These are phyloP conservation scores for Scheffersomyces lignosus DNA, from an alignment of 805 yeast genomes.

Conservation along the genomic window DNA sequence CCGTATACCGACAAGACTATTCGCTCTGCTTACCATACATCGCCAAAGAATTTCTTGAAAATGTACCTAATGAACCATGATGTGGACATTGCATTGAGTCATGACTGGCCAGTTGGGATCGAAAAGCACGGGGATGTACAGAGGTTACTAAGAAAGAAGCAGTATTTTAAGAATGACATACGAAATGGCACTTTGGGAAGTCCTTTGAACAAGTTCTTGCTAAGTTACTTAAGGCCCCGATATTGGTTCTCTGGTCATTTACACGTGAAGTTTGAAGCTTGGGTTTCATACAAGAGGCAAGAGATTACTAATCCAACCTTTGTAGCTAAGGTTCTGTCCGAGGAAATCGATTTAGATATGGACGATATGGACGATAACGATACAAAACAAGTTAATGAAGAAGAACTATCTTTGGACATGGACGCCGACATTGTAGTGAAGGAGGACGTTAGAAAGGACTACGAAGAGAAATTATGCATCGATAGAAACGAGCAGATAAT, in stretches of 20 bases:
- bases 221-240: slow-evolving; percentile 57
- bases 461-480: slow-evolving; percentile 1
- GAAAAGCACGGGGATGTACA: slow-evolving; percentile 61
- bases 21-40: slow-evolving; percentile 71
- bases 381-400: slow-evolving; percentile 13
- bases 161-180: slow-evolving; percentile 67
- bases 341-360: slow-evolving; percentile 24
- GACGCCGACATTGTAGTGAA: slow-evolving; percentile 10
- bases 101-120: slow-evolving; percentile 94
- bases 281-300: slow-evolving; percentile 32
- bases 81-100: slow-evolving; percentile 67
- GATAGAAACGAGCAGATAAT: not conserved
- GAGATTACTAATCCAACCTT: slow-evolving; percentile 6
- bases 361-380: slow-evolving; percentile 20
- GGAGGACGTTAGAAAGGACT: slow-evolving; percentile 13
- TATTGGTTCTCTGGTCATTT: slow-evolving; percentile 91
- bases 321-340: slow-evolving; percentile 9
- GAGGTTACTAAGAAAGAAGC: slow-evolving; percentile 55
- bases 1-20: slow-evolving; percentile 51
- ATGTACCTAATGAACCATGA: slow-evolving; percentile 39
- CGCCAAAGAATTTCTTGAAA: slow-evolving; percentile 62
- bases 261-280: slow-evolving; percentile 72
- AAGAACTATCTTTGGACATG: slow-evolving; percentile 22
- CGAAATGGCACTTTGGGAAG: slow-evolving; percentile 65
- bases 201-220: slow-evolving; percentile 58